Conservation (phyloP, 1,284 basidiomycete species). For the Stereum hirsutum region DNA sequence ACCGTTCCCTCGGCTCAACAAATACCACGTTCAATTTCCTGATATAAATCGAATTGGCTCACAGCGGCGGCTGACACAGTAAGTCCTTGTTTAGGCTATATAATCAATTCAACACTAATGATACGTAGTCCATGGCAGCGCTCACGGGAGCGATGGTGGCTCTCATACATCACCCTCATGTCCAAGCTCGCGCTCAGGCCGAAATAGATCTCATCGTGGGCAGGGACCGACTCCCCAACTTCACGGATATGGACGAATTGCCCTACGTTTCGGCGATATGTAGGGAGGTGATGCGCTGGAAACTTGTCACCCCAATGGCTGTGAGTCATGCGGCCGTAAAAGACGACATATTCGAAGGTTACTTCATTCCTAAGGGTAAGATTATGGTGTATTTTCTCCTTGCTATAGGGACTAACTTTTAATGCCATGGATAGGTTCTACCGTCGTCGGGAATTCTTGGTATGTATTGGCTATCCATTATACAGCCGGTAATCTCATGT, state of each 20-base stretch:
- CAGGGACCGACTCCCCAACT: background rate
- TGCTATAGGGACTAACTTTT: too few species aligned
- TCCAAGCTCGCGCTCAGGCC: conserved; percentile 1
- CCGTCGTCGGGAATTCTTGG: conserved; percentile 34
- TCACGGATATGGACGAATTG: background rate
- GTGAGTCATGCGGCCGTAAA: conserved; percentile 10
- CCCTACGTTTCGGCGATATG: conserved; percentile 1
- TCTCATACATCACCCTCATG: conserved; percentile 1
- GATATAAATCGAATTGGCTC: background rate
- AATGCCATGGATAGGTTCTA: too few species aligned
- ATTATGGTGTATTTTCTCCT: too few species aligned
- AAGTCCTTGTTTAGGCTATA: background rate
- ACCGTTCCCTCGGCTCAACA: background rate
- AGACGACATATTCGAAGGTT: conserved; percentile 34
- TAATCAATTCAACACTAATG: conserved; percentile 3
- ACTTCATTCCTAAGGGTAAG: conserved; percentile 33
- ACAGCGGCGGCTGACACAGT: conserved; percentile 6
- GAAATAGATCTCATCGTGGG: conserved; percentile 2
- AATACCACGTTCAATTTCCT: background rate
- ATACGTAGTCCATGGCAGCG: conserved; percentile 11
- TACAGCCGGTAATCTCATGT: background rate
- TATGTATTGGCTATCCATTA: conserved; percentile 15
- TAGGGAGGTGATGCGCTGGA: conserved; percentile 15
- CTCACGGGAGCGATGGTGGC: background rate
- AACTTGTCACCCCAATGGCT: conserved; percentile 7